Conservation (phyloP, 805 yeast species). For the Pichia rugopelliculosa region DNA sequence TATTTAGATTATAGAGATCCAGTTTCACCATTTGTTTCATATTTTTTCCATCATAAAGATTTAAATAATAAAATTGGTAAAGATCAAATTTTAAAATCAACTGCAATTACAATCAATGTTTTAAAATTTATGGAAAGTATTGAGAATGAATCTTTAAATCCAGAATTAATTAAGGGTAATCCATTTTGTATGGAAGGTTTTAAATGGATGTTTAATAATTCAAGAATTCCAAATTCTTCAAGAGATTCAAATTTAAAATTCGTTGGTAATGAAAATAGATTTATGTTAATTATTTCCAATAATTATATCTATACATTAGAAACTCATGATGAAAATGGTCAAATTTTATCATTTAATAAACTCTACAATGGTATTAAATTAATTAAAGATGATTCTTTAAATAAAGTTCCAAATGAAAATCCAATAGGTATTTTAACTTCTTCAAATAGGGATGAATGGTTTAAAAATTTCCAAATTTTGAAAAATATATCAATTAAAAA, state of each 20-base stretch:
- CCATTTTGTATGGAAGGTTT: constrained; percentile 96
- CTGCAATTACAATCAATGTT: constrained; percentile 62
- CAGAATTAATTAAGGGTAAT: constrained; percentile 63
- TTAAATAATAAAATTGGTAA: constrained; percentile 47
- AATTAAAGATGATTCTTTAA: constrained; percentile 36
- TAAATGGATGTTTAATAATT: constrained; percentile 83
- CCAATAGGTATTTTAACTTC: constrained; percentile 78
- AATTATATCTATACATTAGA: constrained; percentile 74
- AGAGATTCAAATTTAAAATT: constrained; percentile 52
- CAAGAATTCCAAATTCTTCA: constrained; percentile 66
- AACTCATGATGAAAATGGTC: constrained; percentile 44
- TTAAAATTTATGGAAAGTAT: constrained; percentile 59
- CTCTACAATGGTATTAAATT: constrained; percentile 52
- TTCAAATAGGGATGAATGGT: constrained; percentile 81
- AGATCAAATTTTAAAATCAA: constrained; percentile 65
- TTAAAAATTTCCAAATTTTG: constrained; percentile 50
- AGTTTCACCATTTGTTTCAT: constrained; percentile 88
- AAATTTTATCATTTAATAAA: constrained; percentile 38
- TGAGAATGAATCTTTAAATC: constrained; percentile 66
- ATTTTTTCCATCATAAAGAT: constrained; percentile 80
- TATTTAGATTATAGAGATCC: constrained; percentile 89
- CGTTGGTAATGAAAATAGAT: constrained; percentile 46
- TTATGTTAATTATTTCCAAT: constrained; percentile 63
- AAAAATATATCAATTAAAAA: constrained; percentile 50
- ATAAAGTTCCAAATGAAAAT: constrained; percentile 32